Conservation (phyloP, 129 eudicot genomes). For the Tanacetum coccineum region DNA sequence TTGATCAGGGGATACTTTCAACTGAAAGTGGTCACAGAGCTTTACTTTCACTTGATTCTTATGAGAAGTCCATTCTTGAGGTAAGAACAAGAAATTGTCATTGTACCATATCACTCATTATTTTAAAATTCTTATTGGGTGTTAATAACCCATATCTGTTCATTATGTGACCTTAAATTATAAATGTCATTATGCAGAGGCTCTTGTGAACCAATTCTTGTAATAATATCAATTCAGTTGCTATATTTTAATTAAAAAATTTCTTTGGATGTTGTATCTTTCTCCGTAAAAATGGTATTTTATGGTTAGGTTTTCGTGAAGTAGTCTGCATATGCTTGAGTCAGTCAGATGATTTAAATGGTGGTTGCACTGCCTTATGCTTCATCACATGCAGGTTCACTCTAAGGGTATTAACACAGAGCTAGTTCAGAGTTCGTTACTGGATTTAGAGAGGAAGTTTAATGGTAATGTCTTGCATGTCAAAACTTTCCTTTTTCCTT, state of each 20-base stretch:
- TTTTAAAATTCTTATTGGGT: slow-evolving; percentile 3
- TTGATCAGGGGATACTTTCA: slow-evolving; percentile 84
- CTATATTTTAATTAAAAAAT: too few relatives aligned
- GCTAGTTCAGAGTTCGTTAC: slow-evolving; percentile 49
- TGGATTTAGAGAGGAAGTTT: slow-evolving; percentile 61
- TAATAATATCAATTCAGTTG: background rate
- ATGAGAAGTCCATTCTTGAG: slow-evolving; percentile 86
- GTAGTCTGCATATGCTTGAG: background rate
- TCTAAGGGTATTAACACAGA: slow-evolving; percentile 73
- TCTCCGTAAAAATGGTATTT: background rate
- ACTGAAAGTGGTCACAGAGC: slow-evolving; percentile 90
- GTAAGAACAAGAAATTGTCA: slow-evolving; percentile 26
- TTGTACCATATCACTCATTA: slow-evolving; percentile 16
- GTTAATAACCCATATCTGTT: slow-evolving; percentile 5
- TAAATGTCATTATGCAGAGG: background rate
- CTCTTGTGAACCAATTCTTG: slow-evolving; percentile 13
- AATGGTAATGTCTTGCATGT: slow-evolving; percentile 42
- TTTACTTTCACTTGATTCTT: slow-evolving; percentile 63
- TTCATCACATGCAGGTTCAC: slow-evolving; percentile 60
- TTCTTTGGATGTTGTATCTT: too few relatives aligned
- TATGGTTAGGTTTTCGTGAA: background rate
- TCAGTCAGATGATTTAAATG: slow-evolving; percentile 10
- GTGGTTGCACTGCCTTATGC: slow-evolving; percentile 9
- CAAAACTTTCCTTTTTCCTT: background rate
- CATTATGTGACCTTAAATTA: background rate